A percentile compares a stretch with the other conserved stretches of the same genome.
phyloP scores from a whole-genome alignment of 768 basidiomycete species.

The Collybia sordida region DNA sequence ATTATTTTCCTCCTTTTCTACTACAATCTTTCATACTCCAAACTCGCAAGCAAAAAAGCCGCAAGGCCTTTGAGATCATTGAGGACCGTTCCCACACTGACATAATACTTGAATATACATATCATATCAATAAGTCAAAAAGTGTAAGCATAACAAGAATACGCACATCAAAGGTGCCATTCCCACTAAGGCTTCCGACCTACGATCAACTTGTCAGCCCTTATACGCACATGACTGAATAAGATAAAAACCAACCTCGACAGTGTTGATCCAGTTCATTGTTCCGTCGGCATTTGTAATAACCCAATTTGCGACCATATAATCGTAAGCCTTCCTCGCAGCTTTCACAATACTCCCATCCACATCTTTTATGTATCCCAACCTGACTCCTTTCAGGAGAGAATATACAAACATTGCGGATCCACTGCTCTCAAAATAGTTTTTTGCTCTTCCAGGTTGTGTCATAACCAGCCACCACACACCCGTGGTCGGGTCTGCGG shows the following conservation, averaged over 20 bases:
- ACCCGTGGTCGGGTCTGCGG: constrained; percentile 37
- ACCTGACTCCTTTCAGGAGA: constrained; percentile 41
- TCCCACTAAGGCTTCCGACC: constrained; percentile 13
- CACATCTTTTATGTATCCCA: constrained; percentile 9
- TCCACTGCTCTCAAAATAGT: constrained; percentile 52
- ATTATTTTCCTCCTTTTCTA: not conserved
- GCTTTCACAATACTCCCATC: constrained; percentile 25
- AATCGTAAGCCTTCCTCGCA: constrained; percentile 40
- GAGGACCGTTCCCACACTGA: constrained; percentile 7
- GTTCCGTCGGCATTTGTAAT: constrained; percentile 8
- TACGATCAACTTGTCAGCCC: not conserved
- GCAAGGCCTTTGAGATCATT: constrained; percentile 14
- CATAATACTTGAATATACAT: constrained; percentile 8
- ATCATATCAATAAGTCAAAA: not conserved
- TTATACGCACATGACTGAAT: not conserved
- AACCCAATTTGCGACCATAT: constrained; percentile 28
- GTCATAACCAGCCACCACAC: constrained; percentile 53
- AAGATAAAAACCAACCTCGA: constrained; percentile 3
- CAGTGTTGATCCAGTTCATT: constrained; percentile 14
- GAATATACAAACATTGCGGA: constrained; percentile 47
- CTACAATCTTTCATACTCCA: constrained; percentile 13
- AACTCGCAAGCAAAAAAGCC: constrained; percentile 11
- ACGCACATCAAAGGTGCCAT: constrained; percentile 12
- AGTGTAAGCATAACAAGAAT: not conserved
- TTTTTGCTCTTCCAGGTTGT: constrained; percentile 41